Evolutionary conservation across 441 rosid species (phyloP).

Genomic region (Populus hybrid): DNA sequence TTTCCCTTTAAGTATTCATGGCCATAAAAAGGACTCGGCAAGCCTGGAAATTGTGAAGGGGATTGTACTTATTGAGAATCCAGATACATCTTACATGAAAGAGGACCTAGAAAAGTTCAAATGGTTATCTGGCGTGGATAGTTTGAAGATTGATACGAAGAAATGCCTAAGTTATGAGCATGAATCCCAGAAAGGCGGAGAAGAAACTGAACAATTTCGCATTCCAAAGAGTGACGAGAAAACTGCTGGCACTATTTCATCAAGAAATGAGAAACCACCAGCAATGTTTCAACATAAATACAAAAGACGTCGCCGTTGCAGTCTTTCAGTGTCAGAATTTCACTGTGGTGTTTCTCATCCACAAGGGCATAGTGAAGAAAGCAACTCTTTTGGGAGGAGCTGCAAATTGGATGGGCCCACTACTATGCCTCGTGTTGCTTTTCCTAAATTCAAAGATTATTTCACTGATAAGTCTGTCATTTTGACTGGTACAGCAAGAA

Average conservation of each 20-base stretch:
- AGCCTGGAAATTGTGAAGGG: conserved; percentile 49
- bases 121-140: conserved; percentile 38
- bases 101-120: conserved; percentile 44
- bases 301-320: conserved; percentile 27
- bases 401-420: conserved; percentile 24
- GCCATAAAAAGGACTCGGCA: conserved; percentile 41
- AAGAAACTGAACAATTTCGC: conserved; percentile 21
- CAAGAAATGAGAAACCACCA: conserved; percentile 16
- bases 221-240: conserved; percentile 13
- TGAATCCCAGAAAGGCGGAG: conserved; percentile 20
- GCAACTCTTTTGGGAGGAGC: conserved; percentile 20
- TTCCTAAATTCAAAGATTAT: conserved; percentile 25
- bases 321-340: conserved; percentile 7
- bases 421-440: conserved; percentile 7
- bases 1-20: conserved; percentile 50
- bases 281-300: conserved; percentile 26
- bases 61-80: conserved; percentile 53
- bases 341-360: background rate
- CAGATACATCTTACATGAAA: conserved; percentile 28
- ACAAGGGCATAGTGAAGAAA: conserved; percentile 8
- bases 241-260: conserved; percentile 13
- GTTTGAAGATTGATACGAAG: conserved; percentile 39
- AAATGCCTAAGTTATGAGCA: conserved; percentile 30
- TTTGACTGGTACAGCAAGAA: conserved; percentile 43
- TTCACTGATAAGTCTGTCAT: conserved; percentile 26